Evolutionary conservation across 352 stramenopile species (phyloP).

Genomic region (Blastocystis sp.): DNA sequence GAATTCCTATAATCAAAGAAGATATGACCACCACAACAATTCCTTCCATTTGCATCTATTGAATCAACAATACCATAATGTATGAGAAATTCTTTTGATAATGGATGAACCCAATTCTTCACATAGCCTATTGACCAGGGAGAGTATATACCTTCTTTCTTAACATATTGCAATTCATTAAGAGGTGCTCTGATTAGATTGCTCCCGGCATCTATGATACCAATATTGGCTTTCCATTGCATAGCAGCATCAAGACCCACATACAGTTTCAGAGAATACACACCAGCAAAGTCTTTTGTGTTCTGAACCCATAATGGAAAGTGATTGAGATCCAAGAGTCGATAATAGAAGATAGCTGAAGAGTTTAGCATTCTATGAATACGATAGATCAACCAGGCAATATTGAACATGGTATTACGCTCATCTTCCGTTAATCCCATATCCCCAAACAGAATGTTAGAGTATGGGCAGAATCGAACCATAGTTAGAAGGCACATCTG

Average conservation of each 20-base stretch:
- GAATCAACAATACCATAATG: neutral
- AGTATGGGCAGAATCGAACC: too few relatives aligned
- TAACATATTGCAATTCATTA: neutral
- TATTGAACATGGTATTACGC: neutral
- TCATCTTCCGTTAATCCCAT: neutral
- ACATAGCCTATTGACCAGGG: neutral
- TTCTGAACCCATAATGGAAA: neutral
- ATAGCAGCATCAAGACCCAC: neutral
- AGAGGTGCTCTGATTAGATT: neutral
- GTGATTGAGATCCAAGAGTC: neutral
- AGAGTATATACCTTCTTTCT: neutral
- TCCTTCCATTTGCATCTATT: neutral
- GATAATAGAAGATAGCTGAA: neutral
- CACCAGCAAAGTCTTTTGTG: neutral
- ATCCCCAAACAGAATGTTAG: too few relatives aligned
- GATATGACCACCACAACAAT: neutral
- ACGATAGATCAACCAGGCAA: neutral
- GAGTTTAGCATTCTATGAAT: too few relatives aligned
- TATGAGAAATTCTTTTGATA: neutral
- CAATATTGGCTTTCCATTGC: neutral
- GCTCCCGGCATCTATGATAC: neutral
- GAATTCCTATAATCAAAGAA: neutral
- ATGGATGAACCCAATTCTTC: neutral
- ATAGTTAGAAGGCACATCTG: neutral
- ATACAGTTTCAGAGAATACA: neutral